Conservation (phyloP, 257 asterid species). For the Nicotiana attenuata region DNA sequence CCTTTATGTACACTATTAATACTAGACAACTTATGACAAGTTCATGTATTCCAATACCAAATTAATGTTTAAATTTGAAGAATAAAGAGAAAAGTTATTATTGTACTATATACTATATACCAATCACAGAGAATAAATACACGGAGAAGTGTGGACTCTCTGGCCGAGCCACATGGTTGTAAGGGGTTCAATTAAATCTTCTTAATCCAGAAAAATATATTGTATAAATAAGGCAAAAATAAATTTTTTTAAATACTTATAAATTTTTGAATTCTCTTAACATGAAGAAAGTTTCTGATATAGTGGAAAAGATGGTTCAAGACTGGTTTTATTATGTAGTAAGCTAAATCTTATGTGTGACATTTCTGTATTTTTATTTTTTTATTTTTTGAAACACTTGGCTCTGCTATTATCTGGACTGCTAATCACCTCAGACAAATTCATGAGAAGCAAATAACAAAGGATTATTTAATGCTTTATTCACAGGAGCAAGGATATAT, state of each 20-base stretch:
- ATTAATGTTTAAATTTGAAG: background rate
- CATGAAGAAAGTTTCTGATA: no score
- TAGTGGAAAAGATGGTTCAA: no score
- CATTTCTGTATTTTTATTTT: background rate
- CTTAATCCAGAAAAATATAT: no score
- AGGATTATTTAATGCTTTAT: background rate
- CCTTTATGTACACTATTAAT: no score
- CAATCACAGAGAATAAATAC: background rate
- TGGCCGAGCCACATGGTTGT: no score
- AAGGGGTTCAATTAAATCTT: no score
- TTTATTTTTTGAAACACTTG: background rate
- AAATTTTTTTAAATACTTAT: no score
- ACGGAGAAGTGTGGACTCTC: background rate
- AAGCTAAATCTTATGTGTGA: background rate
- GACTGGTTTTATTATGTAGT: background rate
- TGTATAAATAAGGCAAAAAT: no score
- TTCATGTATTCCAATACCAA: background rate
- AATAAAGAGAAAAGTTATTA: background rate
- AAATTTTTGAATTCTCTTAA: no score
- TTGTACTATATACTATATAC: no score
- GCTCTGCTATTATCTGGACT: background rate
- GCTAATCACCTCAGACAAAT: background rate
- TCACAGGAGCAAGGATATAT: background rate
- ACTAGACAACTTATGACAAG: background rate
- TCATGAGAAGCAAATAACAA: background rate